Conservation (phyloP, 495 filamentous ascomycete genomes). For the Penicillium lividum region DNA sequence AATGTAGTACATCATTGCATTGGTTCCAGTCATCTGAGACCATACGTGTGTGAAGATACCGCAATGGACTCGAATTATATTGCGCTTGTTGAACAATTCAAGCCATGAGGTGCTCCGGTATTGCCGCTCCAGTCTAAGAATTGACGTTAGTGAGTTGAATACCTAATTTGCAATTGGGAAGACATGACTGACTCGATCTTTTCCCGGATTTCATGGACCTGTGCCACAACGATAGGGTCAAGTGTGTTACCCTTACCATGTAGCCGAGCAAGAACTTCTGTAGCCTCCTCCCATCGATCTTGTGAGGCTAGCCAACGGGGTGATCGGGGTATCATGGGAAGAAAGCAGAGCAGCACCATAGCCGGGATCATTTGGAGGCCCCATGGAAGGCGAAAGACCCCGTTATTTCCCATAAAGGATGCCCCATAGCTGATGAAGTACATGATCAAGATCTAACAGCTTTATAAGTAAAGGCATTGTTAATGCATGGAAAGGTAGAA, state of each 20-base stretch:
- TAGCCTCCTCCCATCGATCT: constrained; percentile 56
- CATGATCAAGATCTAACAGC: constrained; percentile 23
- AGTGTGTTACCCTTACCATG: constrained; percentile 18
- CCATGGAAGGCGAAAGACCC: constrained; percentile 22
- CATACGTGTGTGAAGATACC: constrained; percentile 78
- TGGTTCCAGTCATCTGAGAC: constrained; percentile 75
- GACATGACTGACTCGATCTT: constrained; percentile 20
- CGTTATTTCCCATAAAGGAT: constrained; percentile 19
- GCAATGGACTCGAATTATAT: constrained; percentile 66
- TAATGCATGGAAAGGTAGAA: background rate
- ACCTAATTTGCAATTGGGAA: background rate
- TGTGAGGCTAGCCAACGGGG: constrained; percentile 65
- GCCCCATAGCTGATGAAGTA: constrained; percentile 26
- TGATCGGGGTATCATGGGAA: constrained; percentile 61
- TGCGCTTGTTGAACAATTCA: constrained; percentile 60
- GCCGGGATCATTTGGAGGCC: constrained; percentile 46
- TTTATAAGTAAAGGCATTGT: background rate
- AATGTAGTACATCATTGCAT: constrained; percentile 78
- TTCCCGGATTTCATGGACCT: constrained; percentile 19
- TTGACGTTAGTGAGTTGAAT: constrained; percentile 1
- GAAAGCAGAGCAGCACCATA: constrained; percentile 48
- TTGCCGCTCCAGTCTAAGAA: constrained; percentile 23
- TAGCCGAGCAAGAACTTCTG: constrained; percentile 53
- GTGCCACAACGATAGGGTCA: constrained; percentile 18
- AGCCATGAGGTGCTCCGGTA: constrained; percentile 50